phyloP scores from a whole-genome alignment of 768 basidiomycete genomes.

The Suillus hirtellus region DNA sequence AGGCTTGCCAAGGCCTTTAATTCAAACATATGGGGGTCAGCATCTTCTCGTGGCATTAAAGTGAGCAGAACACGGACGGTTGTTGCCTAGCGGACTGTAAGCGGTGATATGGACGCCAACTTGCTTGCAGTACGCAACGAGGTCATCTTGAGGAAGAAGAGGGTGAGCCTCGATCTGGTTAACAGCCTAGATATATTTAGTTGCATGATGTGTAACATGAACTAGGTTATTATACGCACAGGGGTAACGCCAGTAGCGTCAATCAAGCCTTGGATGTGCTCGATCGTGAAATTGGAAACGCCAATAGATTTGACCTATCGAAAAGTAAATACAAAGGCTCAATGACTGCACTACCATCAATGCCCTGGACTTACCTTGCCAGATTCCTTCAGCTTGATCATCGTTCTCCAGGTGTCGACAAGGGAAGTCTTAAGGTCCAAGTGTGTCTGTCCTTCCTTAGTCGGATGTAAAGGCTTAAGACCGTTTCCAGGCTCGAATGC shows the following conservation, averaged over 20 bases:
- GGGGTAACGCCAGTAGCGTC: slow-evolving; percentile 73
- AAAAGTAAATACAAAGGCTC: slow-evolving; percentile 2
- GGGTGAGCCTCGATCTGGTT: slow-evolving; percentile 90
- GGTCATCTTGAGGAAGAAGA: slow-evolving; percentile 71
- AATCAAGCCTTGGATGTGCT: slow-evolving; percentile 65
- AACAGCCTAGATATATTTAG: slow-evolving; percentile 39
- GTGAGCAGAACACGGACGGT: slow-evolving; percentile 46
- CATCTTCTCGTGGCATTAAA: not conserved
- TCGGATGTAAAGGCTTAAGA: slow-evolving; percentile 54
- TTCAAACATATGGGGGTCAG: slow-evolving; percentile 7
- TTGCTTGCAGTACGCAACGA: slow-evolving; percentile 66
- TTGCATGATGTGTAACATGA: not conserved
- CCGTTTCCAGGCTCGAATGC: slow-evolving; percentile 60
- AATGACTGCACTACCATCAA: not conserved
- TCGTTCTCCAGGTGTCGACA: slow-evolving; percentile 81
- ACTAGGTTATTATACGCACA: slow-evolving; percentile 35
- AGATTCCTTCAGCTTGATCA: slow-evolving; percentile 67
- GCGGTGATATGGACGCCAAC: slow-evolving; percentile 73
- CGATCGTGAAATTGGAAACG: slow-evolving; percentile 79
- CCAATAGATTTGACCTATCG: slow-evolving; percentile 66
- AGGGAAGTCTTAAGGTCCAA: slow-evolving; percentile 61
- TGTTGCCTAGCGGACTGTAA: slow-evolving; percentile 80
- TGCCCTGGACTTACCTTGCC: slow-evolving; percentile 50
- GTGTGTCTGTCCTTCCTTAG: slow-evolving; percentile 44
- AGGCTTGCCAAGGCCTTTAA: slow-evolving; percentile 55